Evolutionary conservation across 108 stramenopile genomes (phyloP), one percentile per base, ranked within the genome.

Genomic region (Discostella stelligeroides): DNA sequence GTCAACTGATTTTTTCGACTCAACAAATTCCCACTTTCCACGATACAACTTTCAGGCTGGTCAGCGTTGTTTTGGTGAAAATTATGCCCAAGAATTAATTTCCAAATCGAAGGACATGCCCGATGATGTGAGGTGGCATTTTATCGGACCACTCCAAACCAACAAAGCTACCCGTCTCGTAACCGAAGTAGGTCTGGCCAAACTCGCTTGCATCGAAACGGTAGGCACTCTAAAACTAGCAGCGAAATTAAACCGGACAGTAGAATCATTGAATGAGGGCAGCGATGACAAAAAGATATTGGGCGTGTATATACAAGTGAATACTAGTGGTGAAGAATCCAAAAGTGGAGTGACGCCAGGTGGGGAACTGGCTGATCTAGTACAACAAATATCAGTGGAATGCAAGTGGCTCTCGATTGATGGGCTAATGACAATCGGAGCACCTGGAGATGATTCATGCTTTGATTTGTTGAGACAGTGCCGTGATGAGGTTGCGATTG

Each of bases 371-470:
- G 58, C 51, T 39, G 76, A 73, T 38, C 68, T 94, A 17, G 79
- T 77, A 25, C 59, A 82, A 45, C 76, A 94, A 68, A 82, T 98
- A 41, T 45, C 45, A 25, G 75, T 82, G 9, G 71, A 85, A 63
- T 98, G 97, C 68, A 80, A 82, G 18, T 53, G 72, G 50, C 76
- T 99, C 17, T 73, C 86, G 7, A 59, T 98, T 45, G 80, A 83
- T 27, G 99, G 99, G 3, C 78, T 99, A 63, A 99, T 99, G 99
- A 98, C 98, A 24, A 99, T 99, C 73, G 99, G 99, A 30, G 94
- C 95, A 20, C 88, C 88, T 6, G 97, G 95, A 1, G 97, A 97
- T 72, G 51, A 82, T 28, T 60, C 82, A 14, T 94, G 93, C 69
- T 93, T 97, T 55, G 95, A 97, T 47, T 64, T 45, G 21, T 76